Conservation (phyloP, 2,329 filamentous ascomycete genomes). For the Aureobasidium vineae region DNA sequence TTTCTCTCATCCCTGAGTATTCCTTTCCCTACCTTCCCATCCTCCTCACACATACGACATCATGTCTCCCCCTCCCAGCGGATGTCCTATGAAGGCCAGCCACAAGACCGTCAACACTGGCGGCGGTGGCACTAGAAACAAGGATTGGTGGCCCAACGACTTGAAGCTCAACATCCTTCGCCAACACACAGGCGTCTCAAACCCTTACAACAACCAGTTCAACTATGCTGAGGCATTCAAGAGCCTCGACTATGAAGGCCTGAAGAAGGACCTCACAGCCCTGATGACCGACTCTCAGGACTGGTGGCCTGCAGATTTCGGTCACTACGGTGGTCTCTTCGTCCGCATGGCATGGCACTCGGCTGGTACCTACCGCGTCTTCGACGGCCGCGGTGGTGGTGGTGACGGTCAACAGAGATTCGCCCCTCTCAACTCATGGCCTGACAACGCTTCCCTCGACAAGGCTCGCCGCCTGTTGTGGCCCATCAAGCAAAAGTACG, state of each 20-base stretch:
- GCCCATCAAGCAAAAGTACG: constrained; percentile 84
- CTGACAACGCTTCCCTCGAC: constrained; percentile 74
- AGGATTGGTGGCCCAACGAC: constrained; percentile 72
- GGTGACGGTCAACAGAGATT: constrained; percentile 75
- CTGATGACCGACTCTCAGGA: constrained; percentile 77
- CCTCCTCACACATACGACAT: constrained; percentile 22
- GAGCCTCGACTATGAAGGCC: constrained; percentile 64
- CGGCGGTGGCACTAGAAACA: constrained; percentile 61
- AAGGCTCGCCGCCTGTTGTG: constrained; percentile 76
- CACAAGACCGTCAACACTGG: constrained; percentile 33
- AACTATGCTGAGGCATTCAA: constrained; percentile 73
- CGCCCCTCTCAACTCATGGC: constrained; percentile 78
- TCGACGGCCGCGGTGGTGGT: constrained; percentile 71
- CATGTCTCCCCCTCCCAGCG: constrained; percentile 30
- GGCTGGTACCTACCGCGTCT: constrained; percentile 73
- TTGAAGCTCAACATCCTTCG: constrained; percentile 70
- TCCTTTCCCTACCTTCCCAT: not conserved
- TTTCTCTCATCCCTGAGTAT: not conserved
- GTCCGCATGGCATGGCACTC: constrained; percentile 81
- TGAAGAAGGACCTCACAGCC: constrained; percentile 71
- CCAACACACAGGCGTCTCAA: constrained; percentile 63
- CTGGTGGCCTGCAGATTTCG: constrained; percentile 80
- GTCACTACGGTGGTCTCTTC: constrained; percentile 77
- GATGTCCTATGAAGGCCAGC: constrained; percentile 36
- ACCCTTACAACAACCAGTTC: constrained; percentile 63